These are phyloP conservation scores for Bipolaris sorokiniana DNA, from an alignment of 2,329 filamentous ascomycete genomes.

Conservation along the genomic window DNA sequence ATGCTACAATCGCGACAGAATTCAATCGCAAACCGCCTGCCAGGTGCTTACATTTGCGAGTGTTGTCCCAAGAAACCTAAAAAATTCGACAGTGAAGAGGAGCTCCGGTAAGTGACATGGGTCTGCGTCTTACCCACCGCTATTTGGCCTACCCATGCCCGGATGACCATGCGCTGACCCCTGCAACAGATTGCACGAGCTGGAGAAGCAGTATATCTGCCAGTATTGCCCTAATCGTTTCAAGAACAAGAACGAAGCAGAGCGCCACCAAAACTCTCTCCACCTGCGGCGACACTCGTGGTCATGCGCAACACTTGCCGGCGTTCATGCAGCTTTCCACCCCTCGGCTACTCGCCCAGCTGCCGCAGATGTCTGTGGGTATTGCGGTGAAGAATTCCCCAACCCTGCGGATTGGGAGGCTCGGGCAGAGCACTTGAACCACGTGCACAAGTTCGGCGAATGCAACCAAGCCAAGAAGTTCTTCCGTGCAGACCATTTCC, in stretches of 20 bases:
- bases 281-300: constrained; percentile 92
- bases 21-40: constrained; percentile 58
- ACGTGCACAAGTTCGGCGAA: constrained; percentile 94
- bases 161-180: constrained; percentile 28
- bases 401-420: constrained; percentile 89
- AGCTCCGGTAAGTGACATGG: constrained; percentile 72
- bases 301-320: constrained; percentile 86
- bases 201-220: constrained; percentile 96
- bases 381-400: constrained; percentile 91
- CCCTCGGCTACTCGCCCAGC: constrained; percentile 69
- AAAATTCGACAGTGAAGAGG: constrained; percentile 85
- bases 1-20: constrained; percentile 55
- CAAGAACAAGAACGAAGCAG: constrained; percentile 98
- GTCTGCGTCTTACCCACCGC: constrained; percentile 32
- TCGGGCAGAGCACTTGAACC: constrained; percentile 84
- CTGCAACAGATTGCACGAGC: constrained; percentile 74
- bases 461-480: constrained; percentile 99
- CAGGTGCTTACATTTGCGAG: constrained; percentile 76
- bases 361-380: constrained; percentile 82
- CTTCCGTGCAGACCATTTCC: constrained; percentile 95
- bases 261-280: constrained; percentile 93
- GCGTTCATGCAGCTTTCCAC: constrained; percentile 82
- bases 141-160: constrained; percentile 21
- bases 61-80: constrained; percentile 98
- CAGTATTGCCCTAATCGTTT: constrained; percentile 92